These are phyloP conservation scores for Penicillium olsonii DNA, from an alignment of 2,329 filamentous ascomycete genomes.

Conservation along the genomic window DNA sequence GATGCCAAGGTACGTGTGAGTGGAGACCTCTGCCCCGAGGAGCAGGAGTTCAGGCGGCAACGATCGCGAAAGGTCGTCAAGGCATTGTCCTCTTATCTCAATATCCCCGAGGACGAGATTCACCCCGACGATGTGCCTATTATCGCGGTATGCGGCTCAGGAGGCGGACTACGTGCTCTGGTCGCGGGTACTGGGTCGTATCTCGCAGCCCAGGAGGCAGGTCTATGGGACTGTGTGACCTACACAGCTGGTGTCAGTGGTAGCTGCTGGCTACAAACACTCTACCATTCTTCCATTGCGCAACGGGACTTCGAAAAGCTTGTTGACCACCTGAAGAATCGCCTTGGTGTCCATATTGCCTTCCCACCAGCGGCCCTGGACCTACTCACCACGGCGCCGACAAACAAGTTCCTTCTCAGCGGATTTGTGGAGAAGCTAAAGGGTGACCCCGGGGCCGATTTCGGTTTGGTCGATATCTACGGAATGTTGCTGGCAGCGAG, in stretches of 20 bases:
- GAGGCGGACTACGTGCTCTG: slow-evolving; percentile 84
- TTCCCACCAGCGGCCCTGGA: slow-evolving; percentile 84
- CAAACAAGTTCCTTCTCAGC: slow-evolving; percentile 85
- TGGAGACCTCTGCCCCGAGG: slow-evolving; percentile 76
- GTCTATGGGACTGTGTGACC: slow-evolving; percentile 89
- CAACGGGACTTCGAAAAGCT: slow-evolving; percentile 67
- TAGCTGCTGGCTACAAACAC: slow-evolving; percentile 89
- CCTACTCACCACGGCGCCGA: slow-evolving; percentile 81
- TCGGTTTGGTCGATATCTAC: slow-evolving; percentile 92
- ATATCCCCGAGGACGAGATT: slow-evolving; percentile 75
- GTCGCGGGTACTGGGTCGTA: slow-evolving; percentile 89
- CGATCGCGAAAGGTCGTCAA: slow-evolving; percentile 68
- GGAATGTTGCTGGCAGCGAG: slow-evolving; percentile 82
- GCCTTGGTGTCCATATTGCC: slow-evolving; percentile 85
- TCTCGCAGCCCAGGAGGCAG: slow-evolving; percentile 78
- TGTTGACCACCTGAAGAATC: slow-evolving; percentile 81
- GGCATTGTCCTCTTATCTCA: slow-evolving; percentile 80
- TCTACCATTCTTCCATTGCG: slow-evolving; percentile 81
- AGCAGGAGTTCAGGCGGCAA: slow-evolving; percentile 71
- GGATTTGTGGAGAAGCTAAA: slow-evolving; percentile 90
- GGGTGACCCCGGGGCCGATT: slow-evolving; percentile 75
- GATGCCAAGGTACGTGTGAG: slow-evolving; percentile 82
- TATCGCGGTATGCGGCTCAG: slow-evolving; percentile 93
- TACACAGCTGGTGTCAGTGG: slow-evolving; percentile 96
- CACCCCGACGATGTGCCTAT: slow-evolving; percentile 89